A percentile compares a stretch with the other conserved stretches of the same genome.
Evolutionary conservation across 2,329 filamentous ascomycete genomes (phyloP).

Genomic region (Venturia aucupariae): DNA sequence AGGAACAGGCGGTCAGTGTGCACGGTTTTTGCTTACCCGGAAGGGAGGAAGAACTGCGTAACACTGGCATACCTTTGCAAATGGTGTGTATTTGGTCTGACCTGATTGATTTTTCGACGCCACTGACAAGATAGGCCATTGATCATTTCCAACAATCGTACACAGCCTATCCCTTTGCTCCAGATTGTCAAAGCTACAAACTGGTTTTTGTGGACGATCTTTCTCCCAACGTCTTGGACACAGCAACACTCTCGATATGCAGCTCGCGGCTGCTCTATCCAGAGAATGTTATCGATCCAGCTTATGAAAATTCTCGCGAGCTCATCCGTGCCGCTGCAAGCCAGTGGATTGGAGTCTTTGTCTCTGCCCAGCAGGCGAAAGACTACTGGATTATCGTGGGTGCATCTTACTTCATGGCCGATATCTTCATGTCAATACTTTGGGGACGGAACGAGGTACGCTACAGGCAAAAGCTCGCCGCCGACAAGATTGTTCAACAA

Average conservation of each 20-base stretch:
- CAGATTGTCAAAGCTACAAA: conserved; percentile 58
- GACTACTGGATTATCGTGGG: conserved; percentile 89
- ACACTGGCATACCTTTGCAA: conserved; percentile 78
- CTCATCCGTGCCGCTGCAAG: conserved; percentile 77
- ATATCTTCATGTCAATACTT: conserved; percentile 80
- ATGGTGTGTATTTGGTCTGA: conserved; percentile 26
- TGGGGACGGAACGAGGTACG: conserved; percentile 93
- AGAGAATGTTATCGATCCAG: conserved; percentile 73
- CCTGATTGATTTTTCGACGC: not conserved
- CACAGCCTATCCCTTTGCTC: conserved; percentile 77
- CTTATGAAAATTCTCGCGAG: conserved; percentile 70
- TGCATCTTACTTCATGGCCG: conserved; percentile 89
- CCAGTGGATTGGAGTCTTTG: conserved; percentile 91
- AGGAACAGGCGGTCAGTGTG: conserved; percentile 77
- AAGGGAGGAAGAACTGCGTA: conserved; percentile 69
- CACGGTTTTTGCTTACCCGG: conserved; percentile 87
- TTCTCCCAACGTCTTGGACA: conserved; percentile 61
- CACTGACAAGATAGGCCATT: conserved; percentile 48
- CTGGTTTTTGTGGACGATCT: conserved; percentile 91
- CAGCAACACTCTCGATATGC: conserved; percentile 78
- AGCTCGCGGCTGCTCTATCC: conserved; percentile 80
- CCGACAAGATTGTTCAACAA: conserved; percentile 70
- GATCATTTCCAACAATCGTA: conserved; percentile 86
- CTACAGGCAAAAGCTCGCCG: conserved; percentile 76
- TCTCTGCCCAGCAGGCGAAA: conserved; percentile 69